phyloP scores from a whole-genome alignment of 2,329 filamentous ascomycete genomes.

The Talaromyces sp. region DNA sequence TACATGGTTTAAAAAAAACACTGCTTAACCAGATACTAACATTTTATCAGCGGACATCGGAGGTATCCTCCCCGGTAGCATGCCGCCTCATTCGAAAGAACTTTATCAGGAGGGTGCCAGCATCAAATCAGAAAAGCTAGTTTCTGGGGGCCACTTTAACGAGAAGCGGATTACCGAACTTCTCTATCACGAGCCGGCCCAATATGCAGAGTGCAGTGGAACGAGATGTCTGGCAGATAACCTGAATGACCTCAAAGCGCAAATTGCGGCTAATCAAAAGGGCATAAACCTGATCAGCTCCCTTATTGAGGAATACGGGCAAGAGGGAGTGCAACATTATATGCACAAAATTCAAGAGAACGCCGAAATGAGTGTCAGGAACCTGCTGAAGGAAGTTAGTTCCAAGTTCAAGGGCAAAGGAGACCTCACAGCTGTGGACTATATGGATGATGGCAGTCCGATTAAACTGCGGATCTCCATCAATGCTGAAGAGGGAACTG shows the following conservation, averaged over 20 bases:
- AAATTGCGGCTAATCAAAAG: slow-evolving; percentile 76
- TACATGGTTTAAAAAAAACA: slow-evolving; percentile 23
- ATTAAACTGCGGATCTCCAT: slow-evolving; percentile 69
- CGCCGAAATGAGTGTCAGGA: slow-evolving; percentile 66
- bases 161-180: slow-evolving; percentile 65
- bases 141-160: slow-evolving; percentile 54
- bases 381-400: slow-evolving; percentile 62
- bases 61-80: slow-evolving; percentile 69
- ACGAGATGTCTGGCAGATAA: slow-evolving; percentile 74
- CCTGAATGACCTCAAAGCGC: slow-evolving; percentile 74
- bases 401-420: slow-evolving; percentile 56
- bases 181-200: slow-evolving; percentile 64
- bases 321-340: slow-evolving; percentile 68
- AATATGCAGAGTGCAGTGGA: slow-evolving; percentile 67
- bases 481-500: slow-evolving; percentile 63
- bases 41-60: slow-evolving; percentile 60
- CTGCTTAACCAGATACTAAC: slow-evolving; percentile 8
- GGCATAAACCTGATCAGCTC: slow-evolving; percentile 68
- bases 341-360: slow-evolving; percentile 76
- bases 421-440: slow-evolving; percentile 64
- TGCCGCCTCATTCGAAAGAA: slow-evolving; percentile 68
- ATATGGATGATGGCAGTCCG: slow-evolving; percentile 78
- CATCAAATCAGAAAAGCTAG: slow-evolving; percentile 53
- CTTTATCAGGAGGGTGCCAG: slow-evolving; percentile 61
- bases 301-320: slow-evolving; percentile 68